Base-by-base conservation (phyloP, 2,329 filamentous ascomycete species). In the Diplocarpon mali region DNA sequence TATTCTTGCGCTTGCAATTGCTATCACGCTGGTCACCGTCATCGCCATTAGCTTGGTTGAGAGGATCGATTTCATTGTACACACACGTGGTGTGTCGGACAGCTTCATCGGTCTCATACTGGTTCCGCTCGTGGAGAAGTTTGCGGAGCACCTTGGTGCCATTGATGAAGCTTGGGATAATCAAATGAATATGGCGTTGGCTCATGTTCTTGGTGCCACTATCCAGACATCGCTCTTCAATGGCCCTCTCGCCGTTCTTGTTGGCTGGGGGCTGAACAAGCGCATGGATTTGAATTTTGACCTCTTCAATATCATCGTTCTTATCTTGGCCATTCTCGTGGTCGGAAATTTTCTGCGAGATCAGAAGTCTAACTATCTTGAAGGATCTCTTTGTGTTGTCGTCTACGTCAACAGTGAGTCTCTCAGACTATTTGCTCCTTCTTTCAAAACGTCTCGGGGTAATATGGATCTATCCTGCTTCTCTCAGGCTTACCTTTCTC, bases 201-300 rank as follows among this genome's bases (percentile, higher is more conserved):
- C 85, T 36, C 87, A 95, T 62, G 85, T 92, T 42, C 77, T 95
- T 35, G 87, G 86, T 38, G 81, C 87, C 2, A 90, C 85, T 0
- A 82, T 95, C 47, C 89, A 95, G 65, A 95, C 89, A 0, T 86
- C 88, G 1, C 73, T 95, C 28, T 78, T 95, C 60, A 95, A 93
- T 61, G 86, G 81, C 0, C 88, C 89, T 0, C 72, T 95, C 3
- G 80, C 86, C 7, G 78, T 94, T 29, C 71, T 95, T 31, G 82
- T 93, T 39, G 85, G 83, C 36, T 95, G 89, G 88, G 81, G 83
- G 16, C 65, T 88, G 30, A 65, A 66, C 46, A 78, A 78, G 55
- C 59, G 69, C 5, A 85, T 95, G 75, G 79, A 84, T 51, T 70
- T 95, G 42, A 81, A 87, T 60, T 95, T 95, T 61, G 84, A 92